Evolutionary conservation across 306 rosid genomes (phyloP), one percentile per base, ranked within the genome.

Genomic region (Rubus idaeus): DNA sequence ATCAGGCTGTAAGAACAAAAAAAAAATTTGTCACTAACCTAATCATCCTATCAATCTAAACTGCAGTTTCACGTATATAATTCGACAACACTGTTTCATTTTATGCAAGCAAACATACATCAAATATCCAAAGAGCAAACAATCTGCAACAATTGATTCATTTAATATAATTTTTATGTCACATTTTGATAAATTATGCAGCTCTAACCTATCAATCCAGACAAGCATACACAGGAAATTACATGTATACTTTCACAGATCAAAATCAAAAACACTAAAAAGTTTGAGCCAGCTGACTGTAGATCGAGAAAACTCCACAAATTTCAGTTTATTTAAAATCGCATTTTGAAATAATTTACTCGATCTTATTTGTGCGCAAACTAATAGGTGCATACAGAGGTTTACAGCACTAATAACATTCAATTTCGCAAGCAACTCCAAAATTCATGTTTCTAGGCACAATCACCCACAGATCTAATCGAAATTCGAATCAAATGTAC

Each of bases 1-100:
- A 91, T 93, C 98, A 75, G 94, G 97, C 97, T 91, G 77, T 64
- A 44, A 60, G 14, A n/a, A 39, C 6, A 23, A 47, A 66, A 5
- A 45, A 0, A 30, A 0, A 30, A 23, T 21, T 71, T 5, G 39
- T 42, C 8, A 53, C 51, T 3, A 23, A 45, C 3, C 30, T 13
- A 52, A 35, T 2, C 0, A 30, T 71, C 73, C 41, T 39, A 46
- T 16, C 6, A 1, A 11, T 17, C 30, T 5, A 44, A 8, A 30
- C 41, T 3, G 8, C 57, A 76, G 5, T 5, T 66, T 9, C 12
- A 51, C 11, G 3, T 3, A 6, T 1, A 16, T 30, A 26, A 50
- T 45, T 40, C 39, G 3, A 26, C 3, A n/a, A 0, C 35, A 30
- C 3, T 30, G 0, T 35, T 6, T 35, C 68, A 62, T 13, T 4